Base-by-base conservation (phyloP, 306 rosid species). In the Corylus heterophylla region DNA sequence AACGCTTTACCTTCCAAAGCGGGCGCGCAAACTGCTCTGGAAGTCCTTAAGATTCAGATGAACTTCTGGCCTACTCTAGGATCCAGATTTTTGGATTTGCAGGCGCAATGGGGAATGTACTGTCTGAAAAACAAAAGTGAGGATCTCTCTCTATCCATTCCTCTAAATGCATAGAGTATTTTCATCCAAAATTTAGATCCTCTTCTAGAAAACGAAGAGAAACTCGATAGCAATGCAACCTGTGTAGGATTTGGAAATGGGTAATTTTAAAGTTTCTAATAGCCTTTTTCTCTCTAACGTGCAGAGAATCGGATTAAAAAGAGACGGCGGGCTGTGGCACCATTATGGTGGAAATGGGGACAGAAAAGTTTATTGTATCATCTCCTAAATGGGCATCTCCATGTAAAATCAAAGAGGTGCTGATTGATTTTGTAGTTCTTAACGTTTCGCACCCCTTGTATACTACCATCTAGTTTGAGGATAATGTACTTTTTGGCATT, bases 41-140 rank as follows among this genome's bases (percentile, higher is more conserved):
- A 90, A 77, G 99, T 95, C 83, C 91, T 95, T 64, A 72, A 85
- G 80, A 85, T 91, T 87, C 99, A 95, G 75, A 90, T 74, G 81
- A 90, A 90, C 45, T 93, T 81, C 88, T 95, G 99, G 99, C 92
- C 93, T 49, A 76, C 81, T 13, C 71, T 93, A 80, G 87, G 71
- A 72, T 78, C 99, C 51, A 80, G 50, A 80, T 88, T 86, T 64
- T 55, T 49, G 42, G 80, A 90, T 81, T 78, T 95, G 88, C 86
- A 84, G 86, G 82, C 97, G 62, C 86, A 79, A 39, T 86, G 84
- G 92, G 84, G 71, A 80, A 76, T 42, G 80, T 79, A 81, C 84
- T 29, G 73, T 73, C 54, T 79, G 66, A 78, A 48, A 51, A 83
- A 66, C 72, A 89, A 81, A 86, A 82, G 99, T 95, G 79, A 93